phyloP scores from a whole-genome alignment of 768 basidiomycete genomes.

The Suillus brevipes region DNA sequence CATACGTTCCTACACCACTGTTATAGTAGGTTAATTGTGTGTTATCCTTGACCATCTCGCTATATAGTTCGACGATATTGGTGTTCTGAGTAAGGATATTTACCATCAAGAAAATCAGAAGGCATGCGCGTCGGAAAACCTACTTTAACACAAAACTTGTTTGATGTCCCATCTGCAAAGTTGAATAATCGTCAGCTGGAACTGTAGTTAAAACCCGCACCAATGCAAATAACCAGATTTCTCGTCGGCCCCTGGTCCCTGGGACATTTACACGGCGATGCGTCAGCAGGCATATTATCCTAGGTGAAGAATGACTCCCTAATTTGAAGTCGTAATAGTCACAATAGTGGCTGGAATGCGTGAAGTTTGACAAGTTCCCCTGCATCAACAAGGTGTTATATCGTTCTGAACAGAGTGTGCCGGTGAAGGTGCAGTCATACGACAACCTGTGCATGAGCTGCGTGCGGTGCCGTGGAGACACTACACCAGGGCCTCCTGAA shows the following conservation, averaged over 20 bases:
- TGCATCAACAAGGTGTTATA: neutral
- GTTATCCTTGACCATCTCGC: conserved; percentile 34
- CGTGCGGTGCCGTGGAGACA: neutral
- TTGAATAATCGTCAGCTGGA: neutral
- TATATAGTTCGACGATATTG: conserved; percentile 42
- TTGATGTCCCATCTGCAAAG: conserved; percentile 33
- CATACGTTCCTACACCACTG: conserved; percentile 41
- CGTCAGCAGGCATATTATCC: too few species aligned
- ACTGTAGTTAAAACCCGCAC: neutral
- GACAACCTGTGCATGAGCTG: neutral
- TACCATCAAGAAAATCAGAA: neutral
- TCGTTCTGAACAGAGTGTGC: neutral
- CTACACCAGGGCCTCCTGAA: neutral
- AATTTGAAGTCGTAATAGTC: neutral
- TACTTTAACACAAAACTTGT: conserved; percentile 34
- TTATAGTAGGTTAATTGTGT: conserved; percentile 41
- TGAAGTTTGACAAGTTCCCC: neutral
- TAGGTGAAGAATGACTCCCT: neutral
- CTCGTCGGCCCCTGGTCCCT: neutral
- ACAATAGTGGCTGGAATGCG: neutral
- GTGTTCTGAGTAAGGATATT: conserved; percentile 35
- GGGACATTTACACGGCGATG: neutral
- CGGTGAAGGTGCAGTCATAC: neutral
- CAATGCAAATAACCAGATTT: conserved; percentile 32
- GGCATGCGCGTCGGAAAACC: neutral